Base-by-base conservation (phyloP, 257 asterid genomes). In the Petunia secreta region DNA sequence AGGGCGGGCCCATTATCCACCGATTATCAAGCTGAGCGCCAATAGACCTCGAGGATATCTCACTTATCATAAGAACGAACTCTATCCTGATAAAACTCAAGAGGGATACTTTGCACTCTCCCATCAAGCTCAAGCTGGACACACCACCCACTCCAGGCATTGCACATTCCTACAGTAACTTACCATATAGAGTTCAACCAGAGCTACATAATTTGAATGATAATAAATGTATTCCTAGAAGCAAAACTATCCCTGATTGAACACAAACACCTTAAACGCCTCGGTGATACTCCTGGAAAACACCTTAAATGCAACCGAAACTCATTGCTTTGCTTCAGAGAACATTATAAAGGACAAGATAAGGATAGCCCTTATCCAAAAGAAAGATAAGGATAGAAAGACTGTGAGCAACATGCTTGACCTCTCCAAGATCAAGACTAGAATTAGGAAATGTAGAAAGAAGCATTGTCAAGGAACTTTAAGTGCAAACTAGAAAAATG, bases 71-170 rank as follows among this genome's bases (percentile, higher is more conserved):
- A 25, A 65, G 50, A 65, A 60, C 40, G 34, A 65, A 65, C 50
- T 65, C 36, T 39, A 39, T 40, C 36, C 48, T 65, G 50, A 14
- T 65, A 39, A 11, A 39, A 2, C 34, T 39, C 40, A 65, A 25
- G 34, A 40, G 11, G 36, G 5, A 7, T 2, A 65, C 50, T 39
- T 13, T 11, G 50, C 36, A 13, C 73, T 39, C 50, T 65, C 25
- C 11, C 2, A 65, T 39, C 69, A 63, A 63, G 71, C 50, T 64
- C 73, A 64, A 64, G 8, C 39, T 9, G 34, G 39, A 38, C 40
- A 64, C 34, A 39, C 71, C 46, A 63, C 48, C 48, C 71, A 64
- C 48, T 64, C 71, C 73, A 64, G 48, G 73, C 73, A 64, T 38
- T 39, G 50, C 34, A 64, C 34, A 64, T 38, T 64, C 48, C 48